A percentile compares a stretch with the other conserved stretches of the same genome.
Conservation (phyloP, 768 basidiomycete species). For the Tremella mesenterica region DNA sequence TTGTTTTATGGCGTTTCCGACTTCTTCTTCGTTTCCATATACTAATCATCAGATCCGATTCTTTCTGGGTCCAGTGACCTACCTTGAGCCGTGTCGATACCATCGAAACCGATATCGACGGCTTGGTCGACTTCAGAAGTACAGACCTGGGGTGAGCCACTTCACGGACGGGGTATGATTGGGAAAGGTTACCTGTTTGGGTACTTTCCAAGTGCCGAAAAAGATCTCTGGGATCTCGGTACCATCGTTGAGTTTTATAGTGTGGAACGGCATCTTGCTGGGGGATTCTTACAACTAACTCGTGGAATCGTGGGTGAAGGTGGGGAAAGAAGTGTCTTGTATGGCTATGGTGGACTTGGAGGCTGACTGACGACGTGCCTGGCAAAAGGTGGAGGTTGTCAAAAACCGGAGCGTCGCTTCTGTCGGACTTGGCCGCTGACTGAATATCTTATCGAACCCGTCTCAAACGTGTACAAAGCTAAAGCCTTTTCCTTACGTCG, state of each 20-base stretch:
- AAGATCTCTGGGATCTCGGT: slow-evolving; percentile 39
- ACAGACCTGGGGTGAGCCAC: too few relatives aligned
- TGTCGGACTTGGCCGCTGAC: too few relatives aligned
- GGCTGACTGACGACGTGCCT: too few relatives aligned
- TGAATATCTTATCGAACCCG: too few relatives aligned
- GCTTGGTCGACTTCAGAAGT: slow-evolving; percentile 34
- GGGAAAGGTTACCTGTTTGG: slow-evolving; percentile 26
- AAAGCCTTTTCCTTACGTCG: too few relatives aligned
- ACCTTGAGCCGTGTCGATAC: slow-evolving; percentile 40
- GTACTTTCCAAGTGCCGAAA: slow-evolving; percentile 43
- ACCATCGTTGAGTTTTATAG: slow-evolving; percentile 40
- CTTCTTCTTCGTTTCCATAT: slow-evolving; percentile 38
- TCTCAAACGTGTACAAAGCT: too few relatives aligned
- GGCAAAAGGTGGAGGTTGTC: too few relatives aligned
- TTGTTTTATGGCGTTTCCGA: slow-evolving; percentile 30
- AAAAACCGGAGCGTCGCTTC: too few relatives aligned
- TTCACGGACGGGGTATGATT: too few relatives aligned
- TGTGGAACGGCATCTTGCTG: slow-evolving; percentile 27
- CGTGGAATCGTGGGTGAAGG: not conserved
- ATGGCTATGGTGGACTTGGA: not conserved
- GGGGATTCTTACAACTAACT: too few relatives aligned
- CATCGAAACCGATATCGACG: slow-evolving; percentile 36
- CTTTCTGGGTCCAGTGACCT: slow-evolving; percentile 28
- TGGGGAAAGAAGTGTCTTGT: not conserved
- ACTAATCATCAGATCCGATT: slow-evolving; percentile 32